Conservation (phyloP, 352 stramenopile species). For the Phytophthora sp. region DNA sequence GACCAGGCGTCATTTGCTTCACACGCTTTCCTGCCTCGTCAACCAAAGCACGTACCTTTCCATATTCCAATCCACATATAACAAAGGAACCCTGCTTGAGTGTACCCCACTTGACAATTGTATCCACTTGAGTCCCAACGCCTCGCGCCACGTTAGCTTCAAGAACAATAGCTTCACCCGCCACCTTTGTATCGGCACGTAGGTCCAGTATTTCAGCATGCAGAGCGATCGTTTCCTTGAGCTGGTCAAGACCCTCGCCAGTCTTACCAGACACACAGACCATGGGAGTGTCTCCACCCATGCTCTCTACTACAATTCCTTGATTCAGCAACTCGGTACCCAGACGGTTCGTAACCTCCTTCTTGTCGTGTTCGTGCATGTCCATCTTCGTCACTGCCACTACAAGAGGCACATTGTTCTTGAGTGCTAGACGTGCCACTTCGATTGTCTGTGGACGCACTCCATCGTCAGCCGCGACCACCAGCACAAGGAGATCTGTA, state of each 20-base stretch:
- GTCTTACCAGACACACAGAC: constrained; percentile 97
- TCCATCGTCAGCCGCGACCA: constrained; percentile 98
- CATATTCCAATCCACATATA: constrained; percentile 94
- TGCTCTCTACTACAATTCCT: constrained; percentile 94
- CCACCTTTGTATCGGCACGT: constrained; percentile 87
- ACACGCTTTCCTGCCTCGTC: constrained; percentile 81
- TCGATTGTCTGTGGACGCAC: constrained; percentile 98
- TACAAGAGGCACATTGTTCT: constrained; percentile 96
- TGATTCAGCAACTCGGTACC: constrained; percentile 92
- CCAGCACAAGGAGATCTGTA: constrained; percentile 98
- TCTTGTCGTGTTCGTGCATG: constrained; percentile 80
- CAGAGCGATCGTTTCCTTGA: constrained; percentile 97
- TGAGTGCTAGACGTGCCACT: constrained; percentile 92
- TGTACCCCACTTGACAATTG: constrained; percentile 97
- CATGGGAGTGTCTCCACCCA: constrained; percentile 93
- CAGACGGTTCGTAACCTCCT: constrained; percentile 72
- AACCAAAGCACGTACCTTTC: constrained; percentile 89
- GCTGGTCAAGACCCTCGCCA: constrained; percentile 92
- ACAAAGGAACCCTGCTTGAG: constrained; percentile 94
- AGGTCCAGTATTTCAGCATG: constrained; percentile 97
- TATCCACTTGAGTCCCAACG: constrained; percentile 95
- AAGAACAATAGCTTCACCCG: constrained; percentile 95
- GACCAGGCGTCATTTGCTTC: constrained; percentile 91
- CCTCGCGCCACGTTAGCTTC: constrained; percentile 95
- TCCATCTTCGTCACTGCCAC: constrained; percentile 98